These are phyloP conservation scores for Neofusicoccum sp. DNA, from an alignment of 2,329 filamentous ascomycete species.

Conservation along the genomic window DNA sequence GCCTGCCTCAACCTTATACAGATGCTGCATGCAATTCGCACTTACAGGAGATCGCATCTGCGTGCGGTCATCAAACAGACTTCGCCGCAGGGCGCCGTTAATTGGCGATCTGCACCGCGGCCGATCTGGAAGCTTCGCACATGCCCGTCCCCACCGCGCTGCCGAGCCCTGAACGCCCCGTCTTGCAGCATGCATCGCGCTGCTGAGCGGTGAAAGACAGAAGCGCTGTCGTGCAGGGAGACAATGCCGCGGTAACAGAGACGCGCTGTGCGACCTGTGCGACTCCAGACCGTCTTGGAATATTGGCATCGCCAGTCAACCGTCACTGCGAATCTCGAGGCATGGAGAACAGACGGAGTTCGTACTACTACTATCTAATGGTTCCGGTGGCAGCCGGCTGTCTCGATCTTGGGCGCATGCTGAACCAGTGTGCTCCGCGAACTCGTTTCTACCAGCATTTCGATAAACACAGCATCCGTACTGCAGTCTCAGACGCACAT, in stretches of 20 bases:
- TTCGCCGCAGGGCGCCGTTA: not conserved
- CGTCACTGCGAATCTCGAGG: not conserved
- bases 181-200: not conserved
- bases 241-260: conserved; percentile 7
- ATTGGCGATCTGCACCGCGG: conserved; percentile 13
- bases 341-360: not conserved
- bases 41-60: conserved; percentile 5
- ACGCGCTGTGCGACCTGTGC: conserved; percentile 8
- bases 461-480: conserved; percentile 18
- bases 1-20: conserved; percentile 7
- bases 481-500: conserved; percentile 19
- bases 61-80: not conserved
- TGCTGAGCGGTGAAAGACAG: not conserved
- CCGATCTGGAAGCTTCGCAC: conserved; percentile 18
- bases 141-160: not conserved
- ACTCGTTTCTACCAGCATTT: conserved; percentile 14
- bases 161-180: not conserved
- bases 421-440: not conserved
- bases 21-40: conserved; percentile 9
- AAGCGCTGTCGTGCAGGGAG: not conserved
- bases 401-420: not conserved
- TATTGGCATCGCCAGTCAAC: not conserved
- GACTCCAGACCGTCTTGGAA: not conserved
- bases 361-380: conserved; percentile 15
- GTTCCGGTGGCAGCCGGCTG: not conserved